Base-by-base conservation (phyloP, 176 grass and related monocot genomes). In the Tillandsia leiboldiana region DNA sequence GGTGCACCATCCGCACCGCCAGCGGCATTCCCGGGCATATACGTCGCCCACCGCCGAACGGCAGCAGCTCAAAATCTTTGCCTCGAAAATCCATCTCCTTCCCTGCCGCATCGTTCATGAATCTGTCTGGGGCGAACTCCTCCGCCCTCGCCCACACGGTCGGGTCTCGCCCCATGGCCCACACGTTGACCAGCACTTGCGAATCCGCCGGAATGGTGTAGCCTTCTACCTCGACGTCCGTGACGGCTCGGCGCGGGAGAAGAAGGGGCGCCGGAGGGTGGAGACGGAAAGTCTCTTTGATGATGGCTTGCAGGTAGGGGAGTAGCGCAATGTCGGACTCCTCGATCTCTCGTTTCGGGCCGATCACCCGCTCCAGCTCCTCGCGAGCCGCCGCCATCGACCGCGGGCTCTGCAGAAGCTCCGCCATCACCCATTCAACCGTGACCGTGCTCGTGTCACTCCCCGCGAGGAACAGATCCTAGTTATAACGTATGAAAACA, bases 401-500 rank as follows among this genome's bases (percentile, higher is more conserved):
- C 11, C 3, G 2, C 18, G 78, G 86, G 26, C 71, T 68, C 18
- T 7, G 70, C 20, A 89, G 74, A 9, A 86, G 50, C 68, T 90
- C 87, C 0, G 64, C 52, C 87, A 90, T 83, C 23, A 64, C 72
- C 82, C 78, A 84, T 74, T 89, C 79, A 15, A 89, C 71, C 0
- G 79, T 77, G 49, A 0, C 79, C 0, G 81, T 81, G 8, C n/a
- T 88, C 10, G 78, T 81, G 57, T 84, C 74, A 1, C 65, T 88
- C 15, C 86, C 86, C 2, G 74, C 86, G 0, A 3, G n/a, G 57
- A 81, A 84, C 63, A 88, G 66, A 54, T 88, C 85, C 81, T 83
- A 14, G 33, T 42, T 42, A 42, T 7, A 42, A 0, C 6, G 6
- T 42, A 0, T 7, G 5, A 42, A 3, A 42, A 6, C n/a, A n/a